Conservation (phyloP, 2,329 filamentous ascomycete species). For the Botryotinia calthae region DNA sequence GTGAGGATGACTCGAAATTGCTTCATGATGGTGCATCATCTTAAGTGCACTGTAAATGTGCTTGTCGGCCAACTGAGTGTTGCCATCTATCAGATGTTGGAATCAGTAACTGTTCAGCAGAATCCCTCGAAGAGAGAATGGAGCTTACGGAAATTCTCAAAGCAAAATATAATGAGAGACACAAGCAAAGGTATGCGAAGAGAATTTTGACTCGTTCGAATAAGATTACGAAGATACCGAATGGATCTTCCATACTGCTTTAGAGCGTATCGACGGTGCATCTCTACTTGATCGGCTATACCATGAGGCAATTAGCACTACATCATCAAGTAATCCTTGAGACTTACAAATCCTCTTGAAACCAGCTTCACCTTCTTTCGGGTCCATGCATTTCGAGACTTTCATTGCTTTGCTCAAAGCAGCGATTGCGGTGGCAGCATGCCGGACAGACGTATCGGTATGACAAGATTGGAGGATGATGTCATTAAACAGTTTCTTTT, state of each 20-base stretch:
- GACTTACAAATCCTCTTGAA: constrained; percentile 14
- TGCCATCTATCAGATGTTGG: constrained; percentile 14
- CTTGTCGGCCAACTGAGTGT: constrained; percentile 23
- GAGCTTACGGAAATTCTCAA: constrained; percentile 27
- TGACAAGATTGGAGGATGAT: constrained; percentile 28
- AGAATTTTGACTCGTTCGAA: constrained; percentile 21
- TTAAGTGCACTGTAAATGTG: constrained; percentile 26
- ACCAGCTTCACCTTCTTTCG: constrained; percentile 1
- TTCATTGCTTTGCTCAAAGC: constrained; percentile 27
- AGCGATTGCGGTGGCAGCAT: constrained; percentile 26
- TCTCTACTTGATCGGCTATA: constrained; percentile 4
- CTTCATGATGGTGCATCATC: constrained; percentile 25
- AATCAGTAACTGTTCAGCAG: neutral
- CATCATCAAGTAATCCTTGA: neutral
- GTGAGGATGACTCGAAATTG: constrained; percentile 12
- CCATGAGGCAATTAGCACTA: constrained; percentile 4
- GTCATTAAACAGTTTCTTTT: constrained; percentile 25
- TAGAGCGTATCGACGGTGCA: constrained; percentile 28
- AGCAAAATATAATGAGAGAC: constrained; percentile 30
- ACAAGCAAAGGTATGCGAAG: constrained; percentile 29
- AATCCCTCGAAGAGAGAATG: neutral
- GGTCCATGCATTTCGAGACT: neutral
- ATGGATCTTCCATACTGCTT: constrained; percentile 29
- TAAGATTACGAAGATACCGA: constrained; percentile 21
- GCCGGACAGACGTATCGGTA: constrained; percentile 24